Base-by-base conservation (phyloP, 2,329 filamentous ascomycete genomes). In the Cercospora nicotianae region DNA sequence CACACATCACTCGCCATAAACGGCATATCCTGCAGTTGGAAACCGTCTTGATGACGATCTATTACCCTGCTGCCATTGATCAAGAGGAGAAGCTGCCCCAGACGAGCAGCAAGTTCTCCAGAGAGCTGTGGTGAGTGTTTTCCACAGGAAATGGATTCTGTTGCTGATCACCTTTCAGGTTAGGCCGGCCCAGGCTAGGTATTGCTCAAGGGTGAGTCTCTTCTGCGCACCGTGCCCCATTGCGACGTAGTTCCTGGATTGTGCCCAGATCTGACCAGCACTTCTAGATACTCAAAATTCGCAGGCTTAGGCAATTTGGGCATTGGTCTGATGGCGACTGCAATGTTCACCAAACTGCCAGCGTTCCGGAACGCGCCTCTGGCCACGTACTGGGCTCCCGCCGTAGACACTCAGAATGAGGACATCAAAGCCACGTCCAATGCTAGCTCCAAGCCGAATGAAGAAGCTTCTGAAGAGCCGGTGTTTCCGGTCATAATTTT, bases 321-420 rank as follows among this genome's bases (percentile, higher is more conserved):
- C 8, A 81, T 87, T 10, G 82, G 82, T 0, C 84, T 86, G 64
- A 86, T 89, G 73, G 83, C 84, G 2, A 79, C 81, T 12, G 88
- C 87, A 0, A 86, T 88, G 80, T 88, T 87, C 69, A 91, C 88
- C 28, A 90, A 89, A 74, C 75, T 91, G 13, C 88, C 87, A n/a
- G 36, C 36, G 13, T 42, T 42, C 36, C 16, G 36, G 13, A 42
- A 42, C 16, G 36, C 36, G 16, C 36, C 36, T 42, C 36, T 42
- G 16, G 36, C 36, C 5, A 42, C 36, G 5, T n/a, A 85, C 73
- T 86, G 85, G 83, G 75, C 75, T 10, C 71, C 75, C 4, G 63
- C 66, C 9, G 72, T 73, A 1, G 83, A 87, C 3, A 80, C 81
- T 3, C 77, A 81, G 51, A 75, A 79, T 2, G 75, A 76, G 18